Conservation (phyloP, 306 rosid genomes). For the Gynostemma pentaphyllum region DNA sequence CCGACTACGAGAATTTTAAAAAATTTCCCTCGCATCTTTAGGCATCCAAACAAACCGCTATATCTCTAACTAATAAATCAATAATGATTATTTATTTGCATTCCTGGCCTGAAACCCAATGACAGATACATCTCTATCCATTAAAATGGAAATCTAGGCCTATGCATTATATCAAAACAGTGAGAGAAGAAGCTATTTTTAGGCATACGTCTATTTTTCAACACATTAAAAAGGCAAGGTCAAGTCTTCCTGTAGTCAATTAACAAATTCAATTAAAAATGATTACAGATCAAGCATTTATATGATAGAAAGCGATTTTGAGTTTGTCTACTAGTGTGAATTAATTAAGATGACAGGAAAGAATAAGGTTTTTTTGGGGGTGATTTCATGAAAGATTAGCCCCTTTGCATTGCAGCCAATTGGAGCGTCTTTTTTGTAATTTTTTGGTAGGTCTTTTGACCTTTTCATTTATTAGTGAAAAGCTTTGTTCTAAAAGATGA, state of each 20-base stretch:
- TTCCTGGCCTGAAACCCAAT: neutral
- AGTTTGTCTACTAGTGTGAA: slow-evolving; percentile 1
- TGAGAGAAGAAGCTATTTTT: neutral
- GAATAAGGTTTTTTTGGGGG: too few species aligned
- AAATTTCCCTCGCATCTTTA: too few species aligned
- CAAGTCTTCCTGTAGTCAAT: neutral
- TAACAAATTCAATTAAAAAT: slow-evolving; percentile 2
- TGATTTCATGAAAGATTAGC: too few species aligned
- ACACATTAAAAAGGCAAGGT: neutral
- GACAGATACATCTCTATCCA: neutral
- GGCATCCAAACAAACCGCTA: neutral
- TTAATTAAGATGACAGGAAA: neutral
- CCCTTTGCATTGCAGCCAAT: too few species aligned
- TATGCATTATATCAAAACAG: neutral
- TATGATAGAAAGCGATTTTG: slow-evolving; percentile 1
- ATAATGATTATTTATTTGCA: too few species aligned
- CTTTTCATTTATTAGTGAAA: too few species aligned
- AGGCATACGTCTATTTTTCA: neutral
- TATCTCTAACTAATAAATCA: neutral
- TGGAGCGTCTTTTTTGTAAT: too few species aligned
- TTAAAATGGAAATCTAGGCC: neutral
- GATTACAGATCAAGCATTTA: neutral
- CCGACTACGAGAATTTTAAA: too few species aligned
- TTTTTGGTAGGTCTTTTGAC: too few species aligned
- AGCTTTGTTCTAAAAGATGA: too few species aligned